phyloP scores from a whole-genome alignment of 495 filamentous ascomycete species.

The Xylaria curta region DNA sequence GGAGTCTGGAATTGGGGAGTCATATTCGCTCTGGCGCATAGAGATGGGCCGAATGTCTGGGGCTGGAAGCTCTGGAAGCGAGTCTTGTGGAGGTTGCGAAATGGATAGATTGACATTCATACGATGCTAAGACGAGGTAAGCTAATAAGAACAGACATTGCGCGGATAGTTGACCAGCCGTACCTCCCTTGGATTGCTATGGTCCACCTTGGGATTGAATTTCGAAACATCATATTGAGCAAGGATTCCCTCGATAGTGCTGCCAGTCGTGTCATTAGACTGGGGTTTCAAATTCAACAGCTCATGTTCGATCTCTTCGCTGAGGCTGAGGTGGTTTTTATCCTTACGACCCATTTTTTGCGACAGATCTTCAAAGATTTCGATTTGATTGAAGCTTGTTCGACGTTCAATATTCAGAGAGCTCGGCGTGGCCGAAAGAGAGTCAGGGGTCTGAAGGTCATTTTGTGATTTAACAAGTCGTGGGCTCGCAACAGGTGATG shows the following conservation, averaged over 20 bases:
- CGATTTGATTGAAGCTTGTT: not conserved
- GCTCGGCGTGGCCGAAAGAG: conserved; percentile 24
- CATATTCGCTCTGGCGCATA: not conserved
- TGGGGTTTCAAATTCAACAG: conserved; percentile 8
- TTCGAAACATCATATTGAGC: conserved; percentile 34
- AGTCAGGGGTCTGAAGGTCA: conserved; percentile 31
- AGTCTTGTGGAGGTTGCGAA: conserved; percentile 8
- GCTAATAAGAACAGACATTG: not conserved
- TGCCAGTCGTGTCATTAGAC: conserved; percentile 31
- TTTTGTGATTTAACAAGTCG: conserved; percentile 30
- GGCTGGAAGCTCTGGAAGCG: conserved; percentile 8
- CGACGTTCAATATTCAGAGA: not conserved
- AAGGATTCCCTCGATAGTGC: conserved; percentile 42
- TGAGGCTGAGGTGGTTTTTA: not conserved
- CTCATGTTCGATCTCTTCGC: conserved; percentile 21
- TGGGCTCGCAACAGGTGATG: not conserved
- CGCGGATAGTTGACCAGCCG: not conserved
- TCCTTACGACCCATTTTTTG: not conserved
- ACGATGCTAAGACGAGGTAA: conserved; percentile 15
- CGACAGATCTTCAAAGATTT: not conserved
- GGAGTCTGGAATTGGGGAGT: conserved; percentile 12
- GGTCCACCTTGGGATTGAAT: not conserved
- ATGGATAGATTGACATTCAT: not conserved
- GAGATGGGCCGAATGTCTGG: not conserved
- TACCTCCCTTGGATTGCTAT: conserved; percentile 13